Conservation (phyloP, 2,329 filamentous ascomycete species). For the Fusarium temperatum region DNA sequence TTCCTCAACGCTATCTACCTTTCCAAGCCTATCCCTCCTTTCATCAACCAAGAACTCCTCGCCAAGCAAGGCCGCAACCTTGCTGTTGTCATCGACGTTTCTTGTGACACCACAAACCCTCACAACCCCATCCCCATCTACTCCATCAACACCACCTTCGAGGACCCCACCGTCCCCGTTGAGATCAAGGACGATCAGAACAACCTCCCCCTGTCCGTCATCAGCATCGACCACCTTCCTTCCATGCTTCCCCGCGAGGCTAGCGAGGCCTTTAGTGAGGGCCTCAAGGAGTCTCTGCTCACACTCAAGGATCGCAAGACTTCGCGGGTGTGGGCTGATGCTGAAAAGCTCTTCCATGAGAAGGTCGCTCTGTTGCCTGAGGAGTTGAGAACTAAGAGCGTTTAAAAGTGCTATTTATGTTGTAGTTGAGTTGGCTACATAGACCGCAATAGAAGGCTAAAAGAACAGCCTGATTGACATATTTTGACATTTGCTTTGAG, state of each 20-base stretch:
- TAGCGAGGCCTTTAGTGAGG: constrained; percentile 83
- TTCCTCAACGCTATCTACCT: constrained; percentile 87
- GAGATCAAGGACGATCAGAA: constrained; percentile 61
- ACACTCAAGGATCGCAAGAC: constrained; percentile 79
- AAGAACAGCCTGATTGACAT: not conserved
- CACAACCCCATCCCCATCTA: constrained; percentile 82
- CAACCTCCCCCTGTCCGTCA: constrained; percentile 75
- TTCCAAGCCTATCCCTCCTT: constrained; percentile 74
- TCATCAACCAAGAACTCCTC: constrained; percentile 77
- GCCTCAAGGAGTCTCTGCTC: constrained; percentile 80
- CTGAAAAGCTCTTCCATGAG: constrained; percentile 84
- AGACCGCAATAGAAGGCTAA: constrained; percentile 27
- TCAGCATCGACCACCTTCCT: constrained; percentile 88
- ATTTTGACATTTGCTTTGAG: not conserved
- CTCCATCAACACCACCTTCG: constrained; percentile 84
- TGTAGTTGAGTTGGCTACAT: constrained; percentile 13
- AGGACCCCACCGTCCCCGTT: constrained; percentile 84
- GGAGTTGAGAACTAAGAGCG: constrained; percentile 34
- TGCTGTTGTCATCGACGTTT: constrained; percentile 82
- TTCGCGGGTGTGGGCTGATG: constrained; percentile 82
- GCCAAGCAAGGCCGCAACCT: constrained; percentile 73
- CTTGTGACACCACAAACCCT: constrained; percentile 77
- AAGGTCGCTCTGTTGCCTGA: constrained; percentile 66
- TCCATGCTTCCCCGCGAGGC: constrained; percentile 86
- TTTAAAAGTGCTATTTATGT: constrained; percentile 22